A percentile compares a stretch with the other conserved stretches of the same genome.
phyloP scores from a whole-genome alignment of 2,329 filamentous ascomycete genomes.

The Aspergillus spinulosporus region DNA sequence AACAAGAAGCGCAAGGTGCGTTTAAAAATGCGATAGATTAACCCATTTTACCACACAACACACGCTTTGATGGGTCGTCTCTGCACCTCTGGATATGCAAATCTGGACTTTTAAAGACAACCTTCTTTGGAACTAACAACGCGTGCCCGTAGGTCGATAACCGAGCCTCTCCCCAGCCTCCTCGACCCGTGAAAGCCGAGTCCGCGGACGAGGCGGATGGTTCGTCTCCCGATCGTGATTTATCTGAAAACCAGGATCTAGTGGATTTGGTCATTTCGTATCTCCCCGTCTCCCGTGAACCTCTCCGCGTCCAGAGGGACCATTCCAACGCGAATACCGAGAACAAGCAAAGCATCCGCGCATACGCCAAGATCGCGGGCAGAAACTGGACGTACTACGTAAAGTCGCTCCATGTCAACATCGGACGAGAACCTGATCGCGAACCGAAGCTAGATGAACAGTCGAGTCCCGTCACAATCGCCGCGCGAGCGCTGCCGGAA shows the following conservation, averaged over 20 bases:
- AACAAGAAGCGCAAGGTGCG: constrained; percentile 52
- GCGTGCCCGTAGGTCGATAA: constrained; percentile 36
- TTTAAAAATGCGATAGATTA: background rate
- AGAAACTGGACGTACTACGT: constrained; percentile 56
- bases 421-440: constrained; percentile 51
- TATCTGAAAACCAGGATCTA: constrained; percentile 45
- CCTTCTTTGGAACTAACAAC: constrained; percentile 21
- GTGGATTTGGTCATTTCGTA: constrained; percentile 51
- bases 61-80: no score
- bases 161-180: constrained; percentile 32
- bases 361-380: constrained; percentile 54
- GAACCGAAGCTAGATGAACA: constrained; percentile 45
- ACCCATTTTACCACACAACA: no score
- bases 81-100: no score
- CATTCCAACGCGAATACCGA: constrained; percentile 49
- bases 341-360: constrained; percentile 49
- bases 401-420: constrained; percentile 50
- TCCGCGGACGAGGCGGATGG: constrained; percentile 45
- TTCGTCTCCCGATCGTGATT: constrained; percentile 44
- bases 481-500: constrained; percentile 46
- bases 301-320: constrained; percentile 46
- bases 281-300: constrained; percentile 45
- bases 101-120: no score
- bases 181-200: constrained; percentile 37
- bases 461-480: constrained; percentile 49